Evolutionary conservation across 371 early-diverging fungal species (phyloP).

Genomic region (Mycotypha africana): DNA sequence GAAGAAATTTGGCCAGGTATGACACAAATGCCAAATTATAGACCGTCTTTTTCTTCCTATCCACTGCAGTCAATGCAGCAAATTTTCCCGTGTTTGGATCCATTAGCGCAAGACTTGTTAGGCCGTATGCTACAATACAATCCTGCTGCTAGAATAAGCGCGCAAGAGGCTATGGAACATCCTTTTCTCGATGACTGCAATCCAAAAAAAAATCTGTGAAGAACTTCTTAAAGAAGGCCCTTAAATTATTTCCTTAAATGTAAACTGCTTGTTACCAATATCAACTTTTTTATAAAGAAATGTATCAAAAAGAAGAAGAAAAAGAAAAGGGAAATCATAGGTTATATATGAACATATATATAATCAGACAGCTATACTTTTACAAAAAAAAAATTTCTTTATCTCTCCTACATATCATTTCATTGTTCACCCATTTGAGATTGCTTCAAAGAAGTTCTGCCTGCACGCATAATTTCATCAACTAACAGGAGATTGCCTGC

Average conservation of each 20-base stretch:
- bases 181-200: too few species aligned
- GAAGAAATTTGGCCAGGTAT: conserved; percentile 90
- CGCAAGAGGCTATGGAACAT: conserved; percentile 78
- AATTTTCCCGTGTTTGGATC: conserved; percentile 68
- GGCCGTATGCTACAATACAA: conserved; percentile 77
- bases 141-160: conserved; percentile 75
- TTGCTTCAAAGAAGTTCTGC: conserved; percentile 68
- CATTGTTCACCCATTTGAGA: conserved; percentile 40
- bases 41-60: conserved; percentile 20
- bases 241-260: too few species aligned
- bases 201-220: too few species aligned
- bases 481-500: conserved; percentile 98
- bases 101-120: conserved; percentile 76
- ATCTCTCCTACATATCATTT: too few species aligned
- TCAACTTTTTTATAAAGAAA: too few species aligned
- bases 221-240: too few species aligned
- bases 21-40: conserved; percentile 86
- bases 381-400: conserved; percentile 5
- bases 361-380: neutral
- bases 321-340: too few species aligned
- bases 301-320: too few species aligned
- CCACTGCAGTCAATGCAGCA: conserved; percentile 51
- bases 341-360: conserved; percentile 39
- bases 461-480: conserved; percentile 99
- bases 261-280: too few species aligned